Evolutionary conservation across 257 asterid species (phyloP).

Genomic region (Nicotiana undulata): DNA sequence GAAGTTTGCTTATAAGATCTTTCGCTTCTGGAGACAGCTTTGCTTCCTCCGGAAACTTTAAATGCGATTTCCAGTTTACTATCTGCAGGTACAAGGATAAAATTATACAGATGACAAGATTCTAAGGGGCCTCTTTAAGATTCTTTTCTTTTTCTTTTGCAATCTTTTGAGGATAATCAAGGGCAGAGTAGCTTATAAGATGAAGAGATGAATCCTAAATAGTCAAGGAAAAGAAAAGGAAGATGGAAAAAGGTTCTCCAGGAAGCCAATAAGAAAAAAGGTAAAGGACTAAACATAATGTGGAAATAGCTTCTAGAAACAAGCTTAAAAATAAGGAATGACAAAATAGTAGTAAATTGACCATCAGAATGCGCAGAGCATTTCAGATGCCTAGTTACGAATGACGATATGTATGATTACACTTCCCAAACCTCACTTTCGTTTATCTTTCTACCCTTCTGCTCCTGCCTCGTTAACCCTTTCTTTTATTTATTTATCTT

Average conservation of each 20-base stretch:
- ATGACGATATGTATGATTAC: neutral
- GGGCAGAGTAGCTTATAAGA: neutral
- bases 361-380: neutral
- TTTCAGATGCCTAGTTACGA: neutral
- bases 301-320: neutral
- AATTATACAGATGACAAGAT: neutral
- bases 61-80: constrained; percentile 91
- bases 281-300: neutral
- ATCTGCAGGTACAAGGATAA: constrained; percentile 40
- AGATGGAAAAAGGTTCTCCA: neutral
- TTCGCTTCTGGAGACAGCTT: constrained; percentile 70
- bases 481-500: neutral
- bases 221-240: neutral
- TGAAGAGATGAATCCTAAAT: neutral
- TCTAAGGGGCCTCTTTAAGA: neutral
- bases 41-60: constrained; percentile 93
- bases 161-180: neutral
- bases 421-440: neutral
- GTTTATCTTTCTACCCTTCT: neutral
- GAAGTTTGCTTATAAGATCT: constrained; percentile 77
- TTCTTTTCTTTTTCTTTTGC: neutral
- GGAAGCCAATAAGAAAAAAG: neutral
- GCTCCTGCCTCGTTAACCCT: neutral
- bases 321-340: neutral
- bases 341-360: neutral